Percentiles rank a stretch among this genome's conserved stretches.
Conservation (phyloP, 139 green algal genomes). For the Desmodesmus armatus region DNA sequence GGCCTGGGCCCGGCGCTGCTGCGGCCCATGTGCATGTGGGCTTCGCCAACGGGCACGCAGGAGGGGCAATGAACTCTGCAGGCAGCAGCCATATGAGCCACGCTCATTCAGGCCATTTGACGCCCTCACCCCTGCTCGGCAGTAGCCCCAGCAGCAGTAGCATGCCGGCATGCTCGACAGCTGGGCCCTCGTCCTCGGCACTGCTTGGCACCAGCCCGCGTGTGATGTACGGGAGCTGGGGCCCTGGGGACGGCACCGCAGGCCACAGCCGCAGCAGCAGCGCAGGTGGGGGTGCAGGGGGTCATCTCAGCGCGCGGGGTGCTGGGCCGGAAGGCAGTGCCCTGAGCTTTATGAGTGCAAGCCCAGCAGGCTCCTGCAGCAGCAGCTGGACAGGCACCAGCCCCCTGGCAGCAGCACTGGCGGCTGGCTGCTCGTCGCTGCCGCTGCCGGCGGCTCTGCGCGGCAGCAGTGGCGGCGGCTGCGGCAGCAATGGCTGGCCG, state of each 20-base stretch:
- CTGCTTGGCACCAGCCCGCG: background rate
- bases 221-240: too few species aligned
- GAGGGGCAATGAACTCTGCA: too few species aligned
- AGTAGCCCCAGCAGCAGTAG: background rate
- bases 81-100: too few species aligned
- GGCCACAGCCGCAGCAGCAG: too few species aligned
- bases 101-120: background rate
- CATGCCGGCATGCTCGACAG: too few species aligned
- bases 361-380: conserved; percentile 26
- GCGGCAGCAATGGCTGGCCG: conserved; percentile 6
- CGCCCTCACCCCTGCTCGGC: background rate
- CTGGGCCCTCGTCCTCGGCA: background rate
- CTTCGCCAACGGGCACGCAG: too few species aligned
- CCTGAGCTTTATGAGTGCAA: background rate
- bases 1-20: too few species aligned
- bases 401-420: background rate
- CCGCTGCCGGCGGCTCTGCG: background rate
- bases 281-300: too few species aligned
- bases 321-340: too few species aligned
- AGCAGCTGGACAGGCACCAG: conserved; percentile 33
- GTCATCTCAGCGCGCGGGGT: background rate
- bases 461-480: conserved; percentile 11
- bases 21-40: too few species aligned
- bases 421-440: background rate
- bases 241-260: too few species aligned